Conservation (phyloP, 805 yeast genomes). For the Kurtzmaniella cleridarum region DNA sequence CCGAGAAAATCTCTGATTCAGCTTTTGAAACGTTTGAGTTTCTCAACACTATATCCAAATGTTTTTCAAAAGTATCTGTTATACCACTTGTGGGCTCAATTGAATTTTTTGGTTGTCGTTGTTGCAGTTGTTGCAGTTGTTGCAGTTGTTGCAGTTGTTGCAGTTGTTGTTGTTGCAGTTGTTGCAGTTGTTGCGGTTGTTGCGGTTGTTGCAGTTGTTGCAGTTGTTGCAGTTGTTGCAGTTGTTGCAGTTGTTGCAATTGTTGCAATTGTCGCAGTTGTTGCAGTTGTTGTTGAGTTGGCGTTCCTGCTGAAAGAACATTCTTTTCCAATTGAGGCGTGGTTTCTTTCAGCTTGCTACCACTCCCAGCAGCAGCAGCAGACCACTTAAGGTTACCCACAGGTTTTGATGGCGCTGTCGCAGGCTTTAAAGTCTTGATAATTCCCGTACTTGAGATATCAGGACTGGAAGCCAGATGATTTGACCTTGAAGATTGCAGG, state of each 20-base stretch:
- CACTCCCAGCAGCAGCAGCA: slow-evolving; percentile 43
- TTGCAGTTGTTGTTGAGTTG: background rate
- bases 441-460: slow-evolving; percentile 35
- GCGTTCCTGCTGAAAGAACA: slow-evolving; percentile 1
- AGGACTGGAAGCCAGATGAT: slow-evolving; percentile 10
- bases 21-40: slow-evolving; percentile 24
- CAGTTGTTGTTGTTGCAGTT: slow-evolving; percentile 1
- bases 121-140: slow-evolving; percentile 1
- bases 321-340: slow-evolving; percentile 2
- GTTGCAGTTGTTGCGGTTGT: background rate
- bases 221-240: background rate
- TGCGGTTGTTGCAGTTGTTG: background rate
- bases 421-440: slow-evolving; percentile 46
- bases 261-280: slow-evolving; percentile 6
- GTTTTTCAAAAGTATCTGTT: background rate
- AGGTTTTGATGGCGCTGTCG: slow-evolving; percentile 49
- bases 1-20: slow-evolving; percentile 32
- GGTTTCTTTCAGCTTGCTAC: slow-evolving; percentile 13
- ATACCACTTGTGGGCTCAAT: background rate
- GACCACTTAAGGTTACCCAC: slow-evolving; percentile 54
- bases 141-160: slow-evolving; percentile 1
- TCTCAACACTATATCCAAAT: slow-evolving; percentile 15
- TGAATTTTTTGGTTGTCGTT: background rate
- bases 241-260: slow-evolving; percentile 5
- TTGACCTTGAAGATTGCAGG: slow-evolving; percentile 1